phyloP scores from a whole-genome alignment of 176 grass and related monocot species.

The Coix lacrymajobi region DNA sequence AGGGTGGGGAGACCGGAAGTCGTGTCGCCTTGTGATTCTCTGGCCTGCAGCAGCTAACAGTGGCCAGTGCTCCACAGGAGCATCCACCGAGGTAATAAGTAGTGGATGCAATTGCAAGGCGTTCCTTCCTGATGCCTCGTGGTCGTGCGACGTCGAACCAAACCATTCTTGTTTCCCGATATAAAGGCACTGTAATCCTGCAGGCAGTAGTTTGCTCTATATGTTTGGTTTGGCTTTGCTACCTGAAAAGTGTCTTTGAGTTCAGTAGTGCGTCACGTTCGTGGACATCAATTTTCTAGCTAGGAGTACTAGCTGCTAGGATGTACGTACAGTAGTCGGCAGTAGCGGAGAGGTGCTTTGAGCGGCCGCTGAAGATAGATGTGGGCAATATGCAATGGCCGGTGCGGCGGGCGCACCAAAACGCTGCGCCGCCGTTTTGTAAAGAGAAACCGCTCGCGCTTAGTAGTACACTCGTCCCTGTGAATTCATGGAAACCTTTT shows the following conservation, averaged over 20 bases:
- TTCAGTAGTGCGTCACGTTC: background rate
- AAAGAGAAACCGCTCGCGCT: background rate
- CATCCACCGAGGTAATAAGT: too few relatives aligned
- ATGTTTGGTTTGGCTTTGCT: background rate
- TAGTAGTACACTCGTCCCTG: background rate
- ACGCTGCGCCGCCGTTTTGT: background rate
- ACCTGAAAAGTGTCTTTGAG: background rate
- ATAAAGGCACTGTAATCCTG: background rate
- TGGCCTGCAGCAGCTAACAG: background rate
- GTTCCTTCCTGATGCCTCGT: background rate
- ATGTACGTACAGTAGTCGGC: too few relatives aligned
- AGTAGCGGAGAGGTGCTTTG: background rate
- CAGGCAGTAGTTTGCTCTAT: background rate
- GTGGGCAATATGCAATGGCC: background rate
- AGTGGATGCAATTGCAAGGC: too few relatives aligned
- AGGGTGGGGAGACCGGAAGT: too few relatives aligned
- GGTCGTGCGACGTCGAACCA: too few relatives aligned
- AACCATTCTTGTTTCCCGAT: background rate
- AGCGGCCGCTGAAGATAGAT: background rate
- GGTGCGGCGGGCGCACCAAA: background rate
- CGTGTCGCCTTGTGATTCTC: background rate
- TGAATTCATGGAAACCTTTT: background rate
- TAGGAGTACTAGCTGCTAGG: background rate
- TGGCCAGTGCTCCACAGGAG: background rate
- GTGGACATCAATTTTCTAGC: background rate